Evolutionary conservation across 805 yeast genomes (phyloP).

Genomic region (Yamadazyma scolyti): DNA sequence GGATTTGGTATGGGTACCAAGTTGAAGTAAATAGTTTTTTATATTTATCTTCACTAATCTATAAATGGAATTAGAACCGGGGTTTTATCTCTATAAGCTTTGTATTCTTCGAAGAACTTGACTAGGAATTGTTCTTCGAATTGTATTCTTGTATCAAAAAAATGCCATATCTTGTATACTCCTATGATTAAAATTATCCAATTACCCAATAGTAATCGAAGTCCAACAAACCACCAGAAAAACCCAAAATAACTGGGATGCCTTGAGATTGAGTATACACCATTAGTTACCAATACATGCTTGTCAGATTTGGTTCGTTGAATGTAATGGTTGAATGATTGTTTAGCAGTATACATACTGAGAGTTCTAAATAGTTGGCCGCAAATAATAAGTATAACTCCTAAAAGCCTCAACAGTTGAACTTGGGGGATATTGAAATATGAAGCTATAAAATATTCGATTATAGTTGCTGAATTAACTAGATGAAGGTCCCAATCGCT

Average conservation of each 20-base stretch:
- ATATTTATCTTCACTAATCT: slow-evolving; percentile 1
- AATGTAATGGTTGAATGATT: slow-evolving; percentile 80
- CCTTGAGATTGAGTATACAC: slow-evolving; percentile 63
- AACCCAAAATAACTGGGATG: slow-evolving; percentile 94
- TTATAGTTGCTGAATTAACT: slow-evolving; percentile 16
- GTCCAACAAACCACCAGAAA: slow-evolving; percentile 90
- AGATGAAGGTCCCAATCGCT: slow-evolving; percentile 26
- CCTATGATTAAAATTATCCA: slow-evolving; percentile 57
- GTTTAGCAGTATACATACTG: slow-evolving; percentile 87
- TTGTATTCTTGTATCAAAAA: slow-evolving; percentile 64
- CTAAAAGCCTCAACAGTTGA: slow-evolving; percentile 24
- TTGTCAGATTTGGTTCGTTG: slow-evolving; percentile 47
- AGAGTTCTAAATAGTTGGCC: slow-evolving; percentile 71
- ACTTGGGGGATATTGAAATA: not conserved
- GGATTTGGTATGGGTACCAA: slow-evolving; percentile 33
- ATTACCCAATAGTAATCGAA: slow-evolving; percentile 70
- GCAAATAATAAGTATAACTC: slow-evolving; percentile 41
- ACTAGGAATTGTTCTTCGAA: slow-evolving; percentile 68
- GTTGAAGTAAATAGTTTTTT: slow-evolving; percentile 3
- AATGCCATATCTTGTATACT: slow-evolving; percentile 54
- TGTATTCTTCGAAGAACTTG: slow-evolving; percentile 70
- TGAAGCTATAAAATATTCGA: slow-evolving; percentile 12
- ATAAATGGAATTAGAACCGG: slow-evolving; percentile 46
- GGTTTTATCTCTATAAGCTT: slow-evolving; percentile 45
- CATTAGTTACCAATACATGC: slow-evolving; percentile 70